A percentile compares a stretch with the other conserved stretches of the same genome.
phyloP scores from a whole-genome alignment of 768 basidiomycete genomes.

The Kwoniella bestiolae region DNA sequence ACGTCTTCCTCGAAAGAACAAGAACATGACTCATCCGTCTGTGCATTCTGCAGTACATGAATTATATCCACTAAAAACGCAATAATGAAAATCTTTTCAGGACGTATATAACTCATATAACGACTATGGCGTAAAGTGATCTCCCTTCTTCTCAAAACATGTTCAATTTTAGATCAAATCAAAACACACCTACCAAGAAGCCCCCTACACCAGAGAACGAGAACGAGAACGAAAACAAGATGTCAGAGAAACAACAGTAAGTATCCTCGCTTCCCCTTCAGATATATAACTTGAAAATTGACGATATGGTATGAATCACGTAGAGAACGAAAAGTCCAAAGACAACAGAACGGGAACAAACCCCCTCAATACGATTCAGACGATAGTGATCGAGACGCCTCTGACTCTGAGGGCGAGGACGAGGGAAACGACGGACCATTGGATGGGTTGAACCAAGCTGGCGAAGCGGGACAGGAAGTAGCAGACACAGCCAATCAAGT shows the following conservation, averaged over 20 bases:
- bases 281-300: too few relatives aligned
- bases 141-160: neutral
- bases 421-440: neutral
- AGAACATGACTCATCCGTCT: neutral
- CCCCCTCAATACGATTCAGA: neutral
- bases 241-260: neutral
- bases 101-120: too few relatives aligned
- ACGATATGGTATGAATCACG: too few relatives aligned
- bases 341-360: neutral
- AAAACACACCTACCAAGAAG: neutral
- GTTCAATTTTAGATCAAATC: neutral
- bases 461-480: neutral
- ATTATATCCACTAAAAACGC: too few relatives aligned
- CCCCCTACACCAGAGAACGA: neutral
- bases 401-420: neutral
- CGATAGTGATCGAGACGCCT: neutral
- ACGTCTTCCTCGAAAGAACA: too few relatives aligned
- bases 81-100: too few relatives aligned
- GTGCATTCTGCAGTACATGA: too few relatives aligned
- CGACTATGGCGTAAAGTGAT: neutral
- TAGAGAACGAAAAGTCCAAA: neutral
- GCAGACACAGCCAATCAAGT: constrained; percentile 1
- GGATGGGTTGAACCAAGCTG: neutral
- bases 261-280: neutral
- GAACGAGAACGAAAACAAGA: neutral